Base-by-base conservation (phyloP, 2,329 filamentous ascomycete genomes). In the Colletotrichum sp. region DNA sequence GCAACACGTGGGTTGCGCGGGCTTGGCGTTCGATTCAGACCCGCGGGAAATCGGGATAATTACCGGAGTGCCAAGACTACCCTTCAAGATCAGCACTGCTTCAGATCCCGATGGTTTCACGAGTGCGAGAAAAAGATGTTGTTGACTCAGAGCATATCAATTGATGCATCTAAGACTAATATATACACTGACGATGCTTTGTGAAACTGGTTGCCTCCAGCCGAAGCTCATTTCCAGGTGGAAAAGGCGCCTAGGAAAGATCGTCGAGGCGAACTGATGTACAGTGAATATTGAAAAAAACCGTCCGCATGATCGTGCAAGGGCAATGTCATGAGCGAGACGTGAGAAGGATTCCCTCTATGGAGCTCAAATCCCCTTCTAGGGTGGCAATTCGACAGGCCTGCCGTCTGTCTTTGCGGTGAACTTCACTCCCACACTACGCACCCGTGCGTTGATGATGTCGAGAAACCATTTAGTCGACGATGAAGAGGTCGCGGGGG, bases 161-260 rank as follows among this genome's bases (percentile, higher is more conserved):
- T 73, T 75, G 24, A 32, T 69, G 56, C 52, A 16, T 52, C 43
- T 24, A 48, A 59, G 18, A 59, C 38, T 34, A 28, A 36, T 73
- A 68, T 73, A 64, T 75, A 75, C 28, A 64, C 34, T 63, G 69
- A 69, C 63, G 28, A 68, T 73, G 73, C 58, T 75, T 59, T 48
- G 21, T 73, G 2, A 24, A 73, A 69, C 73, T 21, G 69, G 63
- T 64, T 73, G 63, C 63, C 73, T 64, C 73, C 43, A 73, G 63
- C 58, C 58, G 69, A 73, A 75, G 73, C 69, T 73, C 69, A 73
- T 64, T 52, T 58, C 63, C 63, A 58, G 24, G 56, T 14, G 21
- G 30, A 63, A 43, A 68, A 52, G 34, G n/a, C 3, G 62, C 56
- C 34, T 38, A 48, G 69, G 63, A 58, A 58, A 36, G 58, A 75